Evolutionary conservation across 495 filamentous ascomycete genomes (phyloP), one percentile per base, ranked within the genome.

Genomic region (Neurospora sp.): DNA sequence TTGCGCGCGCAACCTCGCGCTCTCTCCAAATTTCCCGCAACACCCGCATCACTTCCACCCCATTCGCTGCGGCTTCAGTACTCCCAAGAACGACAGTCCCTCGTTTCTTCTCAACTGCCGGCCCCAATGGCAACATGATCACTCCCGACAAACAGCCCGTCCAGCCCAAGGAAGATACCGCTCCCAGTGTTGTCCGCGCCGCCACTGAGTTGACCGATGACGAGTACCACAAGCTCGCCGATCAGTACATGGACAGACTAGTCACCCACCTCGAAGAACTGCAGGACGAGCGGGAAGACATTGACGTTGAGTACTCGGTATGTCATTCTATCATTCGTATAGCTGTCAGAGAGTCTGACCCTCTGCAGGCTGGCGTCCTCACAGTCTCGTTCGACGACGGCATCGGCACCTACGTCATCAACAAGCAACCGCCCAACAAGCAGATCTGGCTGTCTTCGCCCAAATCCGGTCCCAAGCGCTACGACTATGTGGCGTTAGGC

Each of bases 401-500:
- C 0, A 79, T 88, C 14, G 95, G 95, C 70, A 94, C 89, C 31
- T 99, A 94, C 77, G 91, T 98, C 3, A 86, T 99, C 79, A 98
- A 98, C 88, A 99, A 99, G 84, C 96, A 98, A 81, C 96, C 96
- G 0, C 93, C 94, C 23, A 98, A 97, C 86, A 93, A 91, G 84
- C 96, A 99, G 81, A 95, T 99, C 78, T 99, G 96, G 96, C 89
- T 99, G 37, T 94, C 92, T 41, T 97, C 94, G 23, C 96, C 96
- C 6, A 86, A 92, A 66, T 92, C 92, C n/a, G 96, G 96, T 0
- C 96, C 96, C 2, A 97, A 97, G 82, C 89, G 93, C 70, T 98
- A 90, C 82, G 93, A 98, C 78, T 98, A 92, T 86, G 91, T 96
- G 35, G 77, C 93, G 35, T 75, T 85, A 42, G 88, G 89, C 40